These are phyloP conservation scores for Whalleya microplaca DNA, from an alignment of 2,329 filamentous ascomycete genomes.

Conservation along the genomic window DNA sequence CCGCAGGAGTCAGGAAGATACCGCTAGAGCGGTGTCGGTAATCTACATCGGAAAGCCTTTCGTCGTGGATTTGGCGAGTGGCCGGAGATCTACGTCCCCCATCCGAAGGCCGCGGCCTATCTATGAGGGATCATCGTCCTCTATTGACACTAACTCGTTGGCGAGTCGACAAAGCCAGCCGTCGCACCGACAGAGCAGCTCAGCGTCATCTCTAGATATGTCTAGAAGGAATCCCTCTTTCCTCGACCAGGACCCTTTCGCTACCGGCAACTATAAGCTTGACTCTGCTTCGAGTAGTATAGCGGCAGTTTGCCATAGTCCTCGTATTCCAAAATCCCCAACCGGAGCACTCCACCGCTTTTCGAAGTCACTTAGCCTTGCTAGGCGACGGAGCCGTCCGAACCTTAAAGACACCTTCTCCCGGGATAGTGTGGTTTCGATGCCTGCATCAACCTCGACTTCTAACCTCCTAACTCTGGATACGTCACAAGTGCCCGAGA, in stretches of 20 bases:
- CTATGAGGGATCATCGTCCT: slow-evolving; percentile 23
- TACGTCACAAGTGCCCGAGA: slow-evolving; percentile 33
- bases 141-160: slow-evolving; percentile 34
- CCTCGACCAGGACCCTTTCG: slow-evolving; percentile 59
- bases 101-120: slow-evolving; percentile 39
- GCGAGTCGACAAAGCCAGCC: slow-evolving; percentile 37
- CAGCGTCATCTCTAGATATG: slow-evolving; percentile 35
- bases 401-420: slow-evolving; percentile 45
- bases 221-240: slow-evolving; percentile 50
- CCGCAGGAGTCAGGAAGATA: slow-evolving; percentile 55
- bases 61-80: slow-evolving; percentile 53
- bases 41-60: slow-evolving; percentile 63
- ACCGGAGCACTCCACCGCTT: slow-evolving; percentile 53
- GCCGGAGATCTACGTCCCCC: slow-evolving; percentile 49
- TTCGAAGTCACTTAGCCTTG: slow-evolving; percentile 55
- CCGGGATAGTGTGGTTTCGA: slow-evolving; percentile 38
- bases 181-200: slow-evolving; percentile 47
- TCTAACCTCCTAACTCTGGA: slow-evolving; percentile 23
- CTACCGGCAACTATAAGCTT: slow-evolving; percentile 42
- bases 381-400: slow-evolving; percentile 58
- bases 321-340: slow-evolving; percentile 48
- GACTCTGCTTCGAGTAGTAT: slow-evolving; percentile 29
- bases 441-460: slow-evolving; percentile 36
- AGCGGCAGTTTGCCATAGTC: slow-evolving; percentile 32
- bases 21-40: slow-evolving; percentile 62